Percentiles rank a stretch among this genome's conserved stretches.
Conservation (phyloP, 495 filamentous ascomycete genomes). For the Penicillium subrubescens region DNA sequence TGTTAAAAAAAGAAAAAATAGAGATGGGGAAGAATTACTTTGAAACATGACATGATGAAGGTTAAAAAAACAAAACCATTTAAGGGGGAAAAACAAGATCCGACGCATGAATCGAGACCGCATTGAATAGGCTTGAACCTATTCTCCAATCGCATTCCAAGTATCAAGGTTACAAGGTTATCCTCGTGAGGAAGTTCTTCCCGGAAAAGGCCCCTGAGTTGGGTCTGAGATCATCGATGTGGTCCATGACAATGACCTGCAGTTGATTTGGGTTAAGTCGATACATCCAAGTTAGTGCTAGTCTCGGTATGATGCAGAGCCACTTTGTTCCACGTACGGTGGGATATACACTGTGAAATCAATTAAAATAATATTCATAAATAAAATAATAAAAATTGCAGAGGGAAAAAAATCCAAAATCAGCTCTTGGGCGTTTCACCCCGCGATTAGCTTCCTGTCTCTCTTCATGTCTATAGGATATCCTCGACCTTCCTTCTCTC, state of each 20-base stretch:
- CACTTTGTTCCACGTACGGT: constrained; percentile 34
- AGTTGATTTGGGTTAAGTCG: constrained; percentile 30
- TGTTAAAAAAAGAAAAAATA: constrained; percentile 13
- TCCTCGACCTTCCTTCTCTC: constrained; percentile 22
- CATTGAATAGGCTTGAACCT: not conserved
- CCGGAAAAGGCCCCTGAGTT: constrained; percentile 21
- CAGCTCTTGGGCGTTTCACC: constrained; percentile 37
- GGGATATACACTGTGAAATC: constrained; percentile 20
- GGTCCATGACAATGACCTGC: constrained; percentile 27
- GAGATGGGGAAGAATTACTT: not conserved
- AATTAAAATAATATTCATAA: constrained; percentile 24
- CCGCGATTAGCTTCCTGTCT: constrained; percentile 41
- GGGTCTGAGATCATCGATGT: constrained; percentile 25
- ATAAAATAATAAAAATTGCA: constrained; percentile 20
- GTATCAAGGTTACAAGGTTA: not conserved
- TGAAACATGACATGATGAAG: not conserved
- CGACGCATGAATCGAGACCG: not conserved
- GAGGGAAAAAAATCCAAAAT: constrained; percentile 26
- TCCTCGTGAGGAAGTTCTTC: constrained; percentile 12
- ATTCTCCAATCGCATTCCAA: not conserved
- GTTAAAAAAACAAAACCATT: not conserved
- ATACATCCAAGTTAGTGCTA: constrained; percentile 36
- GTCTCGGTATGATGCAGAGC: constrained; percentile 33
- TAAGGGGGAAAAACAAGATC: not conserved
- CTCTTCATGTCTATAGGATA: constrained; percentile 31